Evolutionary conservation across 805 yeast genomes (phyloP).

Genomic region (Hyphopichia homilentoma): DNA sequence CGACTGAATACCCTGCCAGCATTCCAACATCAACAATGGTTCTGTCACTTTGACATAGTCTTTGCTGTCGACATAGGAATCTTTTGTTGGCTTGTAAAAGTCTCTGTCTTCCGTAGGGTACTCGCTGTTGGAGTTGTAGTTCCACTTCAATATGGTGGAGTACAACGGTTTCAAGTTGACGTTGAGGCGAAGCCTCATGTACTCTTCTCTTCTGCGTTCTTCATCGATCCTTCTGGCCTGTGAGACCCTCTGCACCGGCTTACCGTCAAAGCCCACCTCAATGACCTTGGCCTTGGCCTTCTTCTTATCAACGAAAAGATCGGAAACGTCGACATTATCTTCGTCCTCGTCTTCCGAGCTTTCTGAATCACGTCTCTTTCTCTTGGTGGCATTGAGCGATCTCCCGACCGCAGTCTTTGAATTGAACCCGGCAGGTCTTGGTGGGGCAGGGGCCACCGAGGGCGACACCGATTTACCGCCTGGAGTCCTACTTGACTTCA

Average conservation of each 20-base stretch:
- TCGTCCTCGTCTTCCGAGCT: constrained; percentile 32
- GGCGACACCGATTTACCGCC: constrained; percentile 20
- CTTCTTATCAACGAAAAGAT: constrained; percentile 34
- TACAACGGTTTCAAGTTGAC: constrained; percentile 79
- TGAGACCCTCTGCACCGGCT: constrained; percentile 21
- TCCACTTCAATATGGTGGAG: constrained; percentile 69
- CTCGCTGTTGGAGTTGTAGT: constrained; percentile 53
- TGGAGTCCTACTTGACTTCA: constrained; percentile 17
- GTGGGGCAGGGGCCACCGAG: constrained; percentile 40
- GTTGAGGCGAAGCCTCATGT: constrained; percentile 74
- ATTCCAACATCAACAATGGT: constrained; percentile 81
- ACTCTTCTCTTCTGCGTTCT: constrained; percentile 57
- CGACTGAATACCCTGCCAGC: constrained; percentile 87
- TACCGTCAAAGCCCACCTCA: constrained; percentile 44
- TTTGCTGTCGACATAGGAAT: constrained; percentile 51
- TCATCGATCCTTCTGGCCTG: constrained; percentile 27
- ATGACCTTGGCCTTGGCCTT: constrained; percentile 32
- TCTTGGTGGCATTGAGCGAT: constrained; percentile 32
- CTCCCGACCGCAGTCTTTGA: constrained; percentile 26
- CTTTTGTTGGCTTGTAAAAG: constrained; percentile 46
- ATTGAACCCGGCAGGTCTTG: constrained; percentile 55
- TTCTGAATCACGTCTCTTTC: constrained; percentile 27
- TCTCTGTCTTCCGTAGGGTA: constrained; percentile 49
- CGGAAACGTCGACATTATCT: constrained; percentile 36
- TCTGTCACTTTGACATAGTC: constrained; percentile 70